phyloP scores from a whole-genome alignment of 1,284 basidiomycete species.

The Naganishia cerealis region DNA sequence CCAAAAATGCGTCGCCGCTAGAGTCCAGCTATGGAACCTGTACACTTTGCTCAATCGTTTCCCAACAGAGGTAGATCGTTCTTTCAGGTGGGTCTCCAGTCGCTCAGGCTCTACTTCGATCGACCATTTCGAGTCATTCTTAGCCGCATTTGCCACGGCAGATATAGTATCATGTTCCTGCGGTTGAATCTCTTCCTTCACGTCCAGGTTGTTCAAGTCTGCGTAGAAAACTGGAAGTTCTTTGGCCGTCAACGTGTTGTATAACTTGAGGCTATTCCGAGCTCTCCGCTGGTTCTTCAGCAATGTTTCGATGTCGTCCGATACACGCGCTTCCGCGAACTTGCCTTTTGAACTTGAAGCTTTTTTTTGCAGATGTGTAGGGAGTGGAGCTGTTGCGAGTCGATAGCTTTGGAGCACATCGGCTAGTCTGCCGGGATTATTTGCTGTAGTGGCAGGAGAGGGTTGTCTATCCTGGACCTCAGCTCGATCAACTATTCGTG shows the following conservation, averaged over 20 bases:
- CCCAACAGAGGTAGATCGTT: neutral
- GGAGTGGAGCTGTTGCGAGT: neutral
- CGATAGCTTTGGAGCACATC: constrained; percentile 3
- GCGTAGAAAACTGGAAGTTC: neutral
- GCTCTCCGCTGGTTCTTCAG: constrained; percentile 9
- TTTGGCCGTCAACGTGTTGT: constrained; percentile 10
- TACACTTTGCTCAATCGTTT: constrained; percentile 45
- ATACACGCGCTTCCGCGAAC: neutral
- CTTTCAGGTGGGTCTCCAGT: neutral
- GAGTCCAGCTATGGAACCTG: constrained; percentile 10
- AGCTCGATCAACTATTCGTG: neutral
- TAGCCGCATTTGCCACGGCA: neutral
- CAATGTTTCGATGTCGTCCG: neutral
- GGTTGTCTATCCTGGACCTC: neutral
- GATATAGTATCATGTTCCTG: constrained; percentile 11
- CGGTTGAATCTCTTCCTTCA: constrained; percentile 4
- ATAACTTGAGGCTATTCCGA: constrained; percentile 9
- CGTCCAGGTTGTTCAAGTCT: constrained; percentile 4
- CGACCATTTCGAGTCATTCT: constrained; percentile 11
- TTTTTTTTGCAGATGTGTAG: neutral
- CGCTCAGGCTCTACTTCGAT: neutral
- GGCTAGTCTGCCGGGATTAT: neutral
- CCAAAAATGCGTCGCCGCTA: constrained; percentile 22
- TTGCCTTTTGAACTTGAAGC: neutral
- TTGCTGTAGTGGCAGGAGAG: neutral